Conservation (phyloP, 257 asterid species). For the Petunia axillaris region DNA sequence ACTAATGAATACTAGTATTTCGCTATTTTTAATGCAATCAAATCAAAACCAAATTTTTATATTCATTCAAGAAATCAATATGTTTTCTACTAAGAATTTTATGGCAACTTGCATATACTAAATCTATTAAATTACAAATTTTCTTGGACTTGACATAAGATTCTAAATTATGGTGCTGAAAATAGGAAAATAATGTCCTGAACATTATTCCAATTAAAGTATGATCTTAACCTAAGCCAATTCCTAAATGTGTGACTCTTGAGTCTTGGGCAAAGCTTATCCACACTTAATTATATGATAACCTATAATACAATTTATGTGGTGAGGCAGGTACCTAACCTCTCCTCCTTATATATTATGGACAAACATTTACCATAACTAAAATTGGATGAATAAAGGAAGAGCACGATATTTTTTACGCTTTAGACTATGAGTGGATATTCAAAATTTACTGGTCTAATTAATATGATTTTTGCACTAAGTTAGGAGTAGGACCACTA, state of each 20-base stretch:
- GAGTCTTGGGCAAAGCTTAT: not conserved
- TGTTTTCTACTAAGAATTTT: not conserved
- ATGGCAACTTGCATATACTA: constrained; percentile 18
- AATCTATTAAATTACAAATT: not conserved
- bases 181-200: not conserved
- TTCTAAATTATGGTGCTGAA: not conserved
- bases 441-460: no score
- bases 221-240: constrained; percentile 1
- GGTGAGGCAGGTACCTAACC: no score
- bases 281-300: not conserved
- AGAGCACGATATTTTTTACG: no score
- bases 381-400: no score
- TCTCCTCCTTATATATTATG: no score
- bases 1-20: constrained; percentile 5
- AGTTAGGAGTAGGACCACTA: no score
- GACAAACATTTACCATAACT: no score
- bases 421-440: no score
- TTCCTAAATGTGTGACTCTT: constrained; percentile 15
- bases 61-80: not conserved
- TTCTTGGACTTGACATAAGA: not conserved
- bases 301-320: no score
- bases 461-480: no score
- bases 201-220: not conserved
- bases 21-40: constrained; percentile 5
- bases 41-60: not conserved